Evolutionary conservation across 2,329 filamentous ascomycete species (phyloP).

Genomic region (Trichoderma citrinoviride): DNA sequence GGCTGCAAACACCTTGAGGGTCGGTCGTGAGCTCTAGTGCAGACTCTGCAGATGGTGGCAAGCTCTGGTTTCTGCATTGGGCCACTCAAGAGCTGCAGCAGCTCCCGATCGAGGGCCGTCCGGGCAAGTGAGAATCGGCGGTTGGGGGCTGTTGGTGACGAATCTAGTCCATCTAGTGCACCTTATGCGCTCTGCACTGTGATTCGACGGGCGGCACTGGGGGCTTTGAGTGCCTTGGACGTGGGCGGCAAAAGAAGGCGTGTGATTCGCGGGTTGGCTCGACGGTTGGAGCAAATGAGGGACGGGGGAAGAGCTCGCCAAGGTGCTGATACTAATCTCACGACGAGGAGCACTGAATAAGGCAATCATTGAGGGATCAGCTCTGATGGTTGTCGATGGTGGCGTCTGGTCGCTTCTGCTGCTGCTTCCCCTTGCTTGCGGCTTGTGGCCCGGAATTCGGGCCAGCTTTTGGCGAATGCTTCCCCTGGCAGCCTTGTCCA

Average conservation of each 20-base stretch:
- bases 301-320: background rate
- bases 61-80: constrained; percentile 1
- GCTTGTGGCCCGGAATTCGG: background rate
- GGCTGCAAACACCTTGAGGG: too few species aligned
- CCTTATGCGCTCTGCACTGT: constrained; percentile 15
- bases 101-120: constrained; percentile 8
- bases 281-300: background rate
- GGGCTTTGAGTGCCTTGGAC: constrained; percentile 2
- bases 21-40: too few species aligned
- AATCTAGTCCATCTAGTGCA: background rate
- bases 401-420: background rate
- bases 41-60: background rate
- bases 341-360: background rate
- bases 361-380: background rate
- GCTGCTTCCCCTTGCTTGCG: background rate
- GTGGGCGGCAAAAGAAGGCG: constrained; percentile 25
- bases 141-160: constrained; percentile 20
- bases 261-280: constrained; percentile 24
- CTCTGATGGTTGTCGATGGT: background rate
- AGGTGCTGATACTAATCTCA: background rate
- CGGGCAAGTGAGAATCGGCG: background rate
- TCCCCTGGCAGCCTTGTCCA: background rate
- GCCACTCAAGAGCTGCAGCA: constrained; percentile 16
- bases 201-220: constrained; percentile 23
- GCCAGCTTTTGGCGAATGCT: background rate